These are phyloP conservation scores for Boletus vinaceobasis DNA, from an alignment of 768 basidiomycete genomes.

Conservation along the genomic window DNA sequence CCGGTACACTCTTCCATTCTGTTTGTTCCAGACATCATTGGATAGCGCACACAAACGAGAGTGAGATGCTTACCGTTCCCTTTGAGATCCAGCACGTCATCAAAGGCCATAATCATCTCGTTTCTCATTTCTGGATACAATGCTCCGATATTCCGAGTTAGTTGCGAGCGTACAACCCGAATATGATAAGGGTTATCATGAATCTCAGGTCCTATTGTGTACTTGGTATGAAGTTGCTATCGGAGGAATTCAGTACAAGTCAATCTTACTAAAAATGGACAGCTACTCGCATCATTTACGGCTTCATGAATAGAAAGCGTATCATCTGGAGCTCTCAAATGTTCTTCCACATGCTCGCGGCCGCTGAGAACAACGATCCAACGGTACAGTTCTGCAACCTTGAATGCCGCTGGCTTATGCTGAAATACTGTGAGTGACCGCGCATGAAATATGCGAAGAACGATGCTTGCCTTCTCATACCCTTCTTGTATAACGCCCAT, in stretches of 20 bases:
- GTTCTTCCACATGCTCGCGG: slow-evolving; percentile 35
- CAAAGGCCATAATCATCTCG: slow-evolving; percentile 41
- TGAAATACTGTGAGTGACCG: slow-evolving; percentile 1
- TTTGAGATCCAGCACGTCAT: slow-evolving; percentile 30
- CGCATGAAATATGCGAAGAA: background rate
- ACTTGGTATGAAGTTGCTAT: slow-evolving; percentile 36
- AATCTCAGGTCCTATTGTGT: slow-evolving; percentile 37
- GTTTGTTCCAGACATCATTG: background rate
- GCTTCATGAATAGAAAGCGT: slow-evolving; percentile 34
- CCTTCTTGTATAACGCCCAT: slow-evolving; percentile 30
- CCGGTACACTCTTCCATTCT: slow-evolving; percentile 42
- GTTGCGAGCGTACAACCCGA: background rate
- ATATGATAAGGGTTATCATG: slow-evolving; percentile 26
- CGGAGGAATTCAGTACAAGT: background rate
- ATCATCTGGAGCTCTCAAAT: slow-evolving; percentile 39
- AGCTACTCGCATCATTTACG: slow-evolving; percentile 28
- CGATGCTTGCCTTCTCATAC: slow-evolving; percentile 23
- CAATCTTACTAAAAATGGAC: no score
- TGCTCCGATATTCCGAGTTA: slow-evolving; percentile 37
- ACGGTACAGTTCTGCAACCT: slow-evolving; percentile 21
- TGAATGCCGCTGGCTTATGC: slow-evolving; percentile 32
- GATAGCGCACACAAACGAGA: background rate
- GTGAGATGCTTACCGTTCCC: slow-evolving; percentile 8
- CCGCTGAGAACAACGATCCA: slow-evolving; percentile 41
- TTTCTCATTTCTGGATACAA: slow-evolving; percentile 40